Percentiles rank a stretch among this genome's conserved stretches.
Evolutionary conservation across 1,139 yeast species (phyloP).

Genomic region (Geotrichum cucujoidarum): DNA sequence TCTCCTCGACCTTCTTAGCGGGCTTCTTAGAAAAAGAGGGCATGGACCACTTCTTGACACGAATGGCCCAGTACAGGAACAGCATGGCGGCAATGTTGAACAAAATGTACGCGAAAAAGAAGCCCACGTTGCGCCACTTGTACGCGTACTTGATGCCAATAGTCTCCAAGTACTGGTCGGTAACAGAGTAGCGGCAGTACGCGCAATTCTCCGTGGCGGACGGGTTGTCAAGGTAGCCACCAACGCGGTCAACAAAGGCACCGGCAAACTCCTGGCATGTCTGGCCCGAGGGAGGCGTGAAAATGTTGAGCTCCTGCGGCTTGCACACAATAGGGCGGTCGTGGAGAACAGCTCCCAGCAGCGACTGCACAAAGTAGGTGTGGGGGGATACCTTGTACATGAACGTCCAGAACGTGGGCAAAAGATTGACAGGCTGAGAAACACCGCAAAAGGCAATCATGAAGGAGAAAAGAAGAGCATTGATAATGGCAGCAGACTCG

Average conservation of each 20-base stretch:
- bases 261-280: constrained; percentile 53
- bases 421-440: constrained; percentile 49
- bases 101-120: constrained; percentile 45
- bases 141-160: constrained; percentile 45
- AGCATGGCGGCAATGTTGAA: constrained; percentile 46
- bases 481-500: constrained; percentile 56
- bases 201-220: constrained; percentile 49
- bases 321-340: constrained; percentile 51
- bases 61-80: constrained; percentile 35
- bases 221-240: constrained; percentile 55
- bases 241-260: constrained; percentile 34
- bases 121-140: constrained; percentile 56
- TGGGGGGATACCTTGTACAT: constrained; percentile 67
- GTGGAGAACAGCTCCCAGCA: constrained; percentile 49
- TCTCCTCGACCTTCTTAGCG: neutral
- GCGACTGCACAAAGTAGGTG: constrained; percentile 57
- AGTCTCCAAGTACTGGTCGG: constrained; percentile 48
- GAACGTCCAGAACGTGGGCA: constrained; percentile 62
- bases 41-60: constrained; percentile 40
- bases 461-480: constrained; percentile 50
- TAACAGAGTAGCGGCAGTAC: constrained; percentile 50
- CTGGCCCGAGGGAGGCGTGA: constrained; percentile 54
- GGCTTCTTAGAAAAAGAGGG: constrained; percentile 26
- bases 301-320: constrained; percentile 44
- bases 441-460: constrained; percentile 58